Conservation (phyloP, 768 basidiomycete genomes). For the Mycena belliarum region DNA sequence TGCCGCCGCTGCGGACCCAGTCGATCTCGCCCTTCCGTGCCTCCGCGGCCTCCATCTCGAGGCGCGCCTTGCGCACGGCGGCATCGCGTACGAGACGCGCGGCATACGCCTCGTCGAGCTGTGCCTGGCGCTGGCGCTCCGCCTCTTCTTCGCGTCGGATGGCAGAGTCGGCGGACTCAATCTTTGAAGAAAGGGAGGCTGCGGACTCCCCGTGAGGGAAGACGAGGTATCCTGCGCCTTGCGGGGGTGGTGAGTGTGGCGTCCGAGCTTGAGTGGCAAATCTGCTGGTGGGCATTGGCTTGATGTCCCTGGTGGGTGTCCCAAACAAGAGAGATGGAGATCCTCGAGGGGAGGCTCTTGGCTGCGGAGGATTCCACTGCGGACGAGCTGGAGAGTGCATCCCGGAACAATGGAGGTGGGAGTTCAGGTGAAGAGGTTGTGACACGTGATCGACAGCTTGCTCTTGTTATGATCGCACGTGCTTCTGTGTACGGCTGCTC, state of each 20-base stretch:
- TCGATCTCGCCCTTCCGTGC: slow-evolving; percentile 53
- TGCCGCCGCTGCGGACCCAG: slow-evolving; percentile 61
- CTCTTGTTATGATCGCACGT: background rate
- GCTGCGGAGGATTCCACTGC: background rate
- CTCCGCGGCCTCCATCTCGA: slow-evolving; percentile 39
- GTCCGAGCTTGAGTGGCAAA: slow-evolving; percentile 3
- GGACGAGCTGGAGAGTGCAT: slow-evolving; percentile 1
- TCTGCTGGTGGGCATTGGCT: slow-evolving; percentile 12
- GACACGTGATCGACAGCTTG: no score
- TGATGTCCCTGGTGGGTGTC: slow-evolving; percentile 4
- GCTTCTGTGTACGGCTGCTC: no score
- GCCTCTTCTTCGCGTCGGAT: slow-evolving; percentile 9
- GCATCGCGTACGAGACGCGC: slow-evolving; percentile 16
- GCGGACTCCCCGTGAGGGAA: slow-evolving; percentile 6
- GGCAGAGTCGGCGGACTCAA: background rate
- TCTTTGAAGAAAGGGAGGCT: background rate
- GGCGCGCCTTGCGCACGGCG: slow-evolving; percentile 20
- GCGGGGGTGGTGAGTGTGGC: slow-evolving; percentile 2
- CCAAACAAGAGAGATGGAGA: slow-evolving; percentile 2
- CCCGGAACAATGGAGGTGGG: background rate
- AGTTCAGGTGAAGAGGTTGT: no score
- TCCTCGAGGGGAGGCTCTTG: background rate
- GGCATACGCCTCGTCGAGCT: slow-evolving; percentile 19
- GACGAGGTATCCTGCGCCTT: slow-evolving; percentile 18
- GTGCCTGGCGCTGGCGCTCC: slow-evolving; percentile 10